Base-by-base conservation (phyloP, 2,329 filamentous ascomycete genomes). In the Apiospora marii region DNA sequence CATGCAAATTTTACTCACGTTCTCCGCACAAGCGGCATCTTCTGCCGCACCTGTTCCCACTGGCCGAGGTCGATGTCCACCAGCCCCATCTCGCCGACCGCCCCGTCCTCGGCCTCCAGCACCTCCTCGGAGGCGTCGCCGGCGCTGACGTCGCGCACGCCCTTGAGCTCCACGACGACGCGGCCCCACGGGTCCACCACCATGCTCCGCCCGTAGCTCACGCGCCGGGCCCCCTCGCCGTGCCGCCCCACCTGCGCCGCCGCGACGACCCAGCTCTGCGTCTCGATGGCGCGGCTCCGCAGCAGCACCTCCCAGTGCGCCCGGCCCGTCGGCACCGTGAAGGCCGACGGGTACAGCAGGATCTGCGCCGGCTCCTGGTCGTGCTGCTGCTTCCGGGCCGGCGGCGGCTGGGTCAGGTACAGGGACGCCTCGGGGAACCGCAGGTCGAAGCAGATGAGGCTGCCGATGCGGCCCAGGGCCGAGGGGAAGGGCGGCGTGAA, bases 401-500 rank as follows among this genome's bases (percentile, higher is more conserved):
- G 71, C 1, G 78, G 77, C 0, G 83, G 83, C 71, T 84, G 83
- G 8, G 90, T 89, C 24, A 97, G 87, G 1, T 90, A 87, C 13
- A 96, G 82, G 0, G 90, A 89, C 12, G 93, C 89, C 80, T 97
- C 94, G 0, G 94, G 90, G 79, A 96, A 97, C 0, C 95, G 90
- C 74, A 98, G 83, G 83, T 98, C 96, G 81, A 98, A 98, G 84
- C 96, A 98, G 74, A 98, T 97, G 71, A 93, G 87, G 74, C 92
- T 87, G 27, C 94, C 96, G 27, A 98, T 87, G 48, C 90, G 90
- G 19, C 95, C 95, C 14, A 97, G 80, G 0, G 90, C 83, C 0
- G 92, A 93, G n/a, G 89, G 84, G 78, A 96, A 94, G 0, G 95
- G 95, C 3, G 89, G 81, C 0, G 90, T 84, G 53, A 97, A 89